These are phyloP conservation scores for Pinus taeda DNA, from an alignment of 75 land plant genomes.

Conservation along the genomic window DNA sequence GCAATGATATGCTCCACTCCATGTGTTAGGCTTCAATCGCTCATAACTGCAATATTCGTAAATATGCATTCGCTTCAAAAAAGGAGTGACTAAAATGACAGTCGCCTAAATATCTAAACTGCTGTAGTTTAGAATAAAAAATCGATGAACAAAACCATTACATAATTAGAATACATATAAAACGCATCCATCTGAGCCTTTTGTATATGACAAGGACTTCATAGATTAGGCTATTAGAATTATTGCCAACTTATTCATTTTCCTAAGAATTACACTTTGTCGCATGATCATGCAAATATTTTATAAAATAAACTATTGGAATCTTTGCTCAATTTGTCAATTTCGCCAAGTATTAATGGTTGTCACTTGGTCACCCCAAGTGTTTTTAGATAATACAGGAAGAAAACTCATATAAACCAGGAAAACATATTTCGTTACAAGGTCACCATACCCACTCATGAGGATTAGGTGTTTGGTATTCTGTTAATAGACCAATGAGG, in stretches of 20 bases:
- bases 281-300: background rate
- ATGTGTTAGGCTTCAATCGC: conserved; percentile 86
- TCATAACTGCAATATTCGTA: conserved; percentile 62
- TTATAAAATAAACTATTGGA: background rate
- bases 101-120: background rate
- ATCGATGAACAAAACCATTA: background rate
- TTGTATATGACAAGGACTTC: background rate
- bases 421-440: too few species aligned
- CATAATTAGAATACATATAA: background rate
- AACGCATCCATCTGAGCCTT: background rate
- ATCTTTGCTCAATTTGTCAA: too few species aligned
- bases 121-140: background rate
- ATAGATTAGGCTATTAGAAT: background rate
- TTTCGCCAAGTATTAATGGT: too few species aligned
- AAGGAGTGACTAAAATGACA: background rate
- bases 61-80: background rate
- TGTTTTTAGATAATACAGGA: too few species aligned
- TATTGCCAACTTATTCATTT: background rate
- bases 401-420: too few species aligned
- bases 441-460: too few species aligned
- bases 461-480: too few species aligned
- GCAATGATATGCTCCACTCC: conserved; percentile 95
- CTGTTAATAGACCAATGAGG: too few species aligned
- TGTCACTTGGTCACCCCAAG: too few species aligned
- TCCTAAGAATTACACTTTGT: background rate